These are phyloP conservation scores for Jacaranda copaia DNA, from an alignment of 257 asterid genomes.

Conservation along the genomic window DNA sequence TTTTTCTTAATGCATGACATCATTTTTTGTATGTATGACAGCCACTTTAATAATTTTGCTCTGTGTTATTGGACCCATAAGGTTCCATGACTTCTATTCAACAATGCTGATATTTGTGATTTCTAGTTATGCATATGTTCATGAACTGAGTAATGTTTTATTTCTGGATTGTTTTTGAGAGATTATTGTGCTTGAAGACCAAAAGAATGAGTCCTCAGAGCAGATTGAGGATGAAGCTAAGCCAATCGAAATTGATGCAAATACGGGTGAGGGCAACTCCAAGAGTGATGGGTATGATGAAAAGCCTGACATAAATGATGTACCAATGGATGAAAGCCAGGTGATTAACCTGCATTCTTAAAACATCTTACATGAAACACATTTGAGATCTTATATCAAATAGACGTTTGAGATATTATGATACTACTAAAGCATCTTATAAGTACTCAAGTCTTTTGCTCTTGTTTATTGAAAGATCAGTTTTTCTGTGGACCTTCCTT, in stretches of 20 bases:
- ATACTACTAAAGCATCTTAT: not conserved
- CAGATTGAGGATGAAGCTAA: slow-evolving; percentile 75
- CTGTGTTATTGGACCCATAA: not conserved
- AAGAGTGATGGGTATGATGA: slow-evolving; percentile 60
- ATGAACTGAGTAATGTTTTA: not conserved
- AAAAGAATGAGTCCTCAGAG: slow-evolving; percentile 67
- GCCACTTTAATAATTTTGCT: not conserved
- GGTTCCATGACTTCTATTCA: not conserved
- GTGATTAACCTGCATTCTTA: slow-evolving; percentile 41
- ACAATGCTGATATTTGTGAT: not conserved
- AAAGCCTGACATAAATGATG: slow-evolving; percentile 92
- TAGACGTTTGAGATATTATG: not conserved
- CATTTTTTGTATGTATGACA: too few species aligned
- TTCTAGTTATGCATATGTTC: slow-evolving; percentile 18
- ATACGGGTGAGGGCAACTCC: slow-evolving; percentile 45
- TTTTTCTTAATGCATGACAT: too few species aligned
- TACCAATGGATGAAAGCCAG: slow-evolving; percentile 75
- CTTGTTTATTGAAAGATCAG: not conserved
- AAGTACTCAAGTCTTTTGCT: not conserved
- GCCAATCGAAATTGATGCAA: slow-evolving; percentile 54
- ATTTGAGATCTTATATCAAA: not conserved
- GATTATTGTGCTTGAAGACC: slow-evolving; percentile 86
- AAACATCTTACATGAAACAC: not conserved
- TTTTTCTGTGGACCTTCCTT: not conserved
- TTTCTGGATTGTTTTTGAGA: slow-evolving; percentile 40